Evolutionary conservation across 2,329 filamentous ascomycete species (phyloP), one percentile per base, ranked within the genome.

Genomic region (Alternaria metachromatica): DNA sequence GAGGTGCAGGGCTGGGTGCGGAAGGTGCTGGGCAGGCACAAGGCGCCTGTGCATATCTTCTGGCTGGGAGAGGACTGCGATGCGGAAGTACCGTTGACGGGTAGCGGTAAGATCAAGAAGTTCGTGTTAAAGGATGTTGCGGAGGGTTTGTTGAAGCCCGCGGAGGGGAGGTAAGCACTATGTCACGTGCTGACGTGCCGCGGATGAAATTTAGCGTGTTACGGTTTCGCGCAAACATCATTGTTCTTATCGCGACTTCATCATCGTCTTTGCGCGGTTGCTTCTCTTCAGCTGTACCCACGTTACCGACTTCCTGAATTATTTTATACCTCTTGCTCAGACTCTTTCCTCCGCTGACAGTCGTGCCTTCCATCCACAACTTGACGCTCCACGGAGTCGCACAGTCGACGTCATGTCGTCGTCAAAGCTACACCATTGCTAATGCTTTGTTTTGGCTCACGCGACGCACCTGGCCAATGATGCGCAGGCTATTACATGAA

Each of bases 31-130:
- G 80, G 80, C 1, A 65, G 80, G 43, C 81, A 82, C 58, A 83
- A 83, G 68, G 88, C 90, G 4, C 92, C 92, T 0, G 83, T 87
- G 9, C 87, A 93, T 76, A 77, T 94, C n/a, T 94, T 94, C 75
- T 93, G 91, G 86, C 84, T 94, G 25, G 92, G 92, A 0, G 82
- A 82, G 50, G 79, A 80, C 33, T 81, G 78, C 13, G 72, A 76
- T 26, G 70, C 70, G 0, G 72, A 75, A 7, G 68, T 82, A 0
- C 82, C 82, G 10, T 72, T 82, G 45, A 84, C 82, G 2, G 81
- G 80, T 2, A 83, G 80, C 66, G 82, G 81, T 11, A 84, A 83
- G 76, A 79, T 83, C 45, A 80, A 80, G 69, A 83, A 84, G 68
- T 82, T 81, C 66, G 76, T 77, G 10, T 28, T 78, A 28, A 73